These are phyloP conservation scores for Elsinoe fawcettii DNA, from an alignment of 2,329 filamentous ascomycete species.

Conservation along the genomic window DNA sequence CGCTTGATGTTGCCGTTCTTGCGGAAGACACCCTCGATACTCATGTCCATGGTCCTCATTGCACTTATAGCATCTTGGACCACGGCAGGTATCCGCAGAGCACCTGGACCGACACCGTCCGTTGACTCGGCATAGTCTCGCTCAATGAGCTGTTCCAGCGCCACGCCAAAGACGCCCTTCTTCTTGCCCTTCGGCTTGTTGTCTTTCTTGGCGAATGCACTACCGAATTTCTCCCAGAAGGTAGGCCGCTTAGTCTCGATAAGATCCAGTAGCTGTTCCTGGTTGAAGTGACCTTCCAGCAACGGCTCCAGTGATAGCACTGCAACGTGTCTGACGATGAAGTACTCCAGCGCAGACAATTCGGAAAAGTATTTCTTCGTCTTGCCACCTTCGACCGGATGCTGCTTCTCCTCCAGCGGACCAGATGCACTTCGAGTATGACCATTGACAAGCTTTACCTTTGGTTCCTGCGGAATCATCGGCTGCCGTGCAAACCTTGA, in stretches of 20 bases:
- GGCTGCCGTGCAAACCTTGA: constrained; percentile 68
- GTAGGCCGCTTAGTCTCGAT: constrained; percentile 91
- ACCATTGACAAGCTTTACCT: constrained; percentile 60
- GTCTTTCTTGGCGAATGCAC: constrained; percentile 57
- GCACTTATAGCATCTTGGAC: constrained; percentile 91
- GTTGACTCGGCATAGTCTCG: constrained; percentile 96
- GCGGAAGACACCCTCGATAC: constrained; percentile 94
- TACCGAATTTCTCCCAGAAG: constrained; percentile 97
- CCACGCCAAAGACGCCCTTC: constrained; percentile 88
- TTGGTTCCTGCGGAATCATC: constrained; percentile 57
- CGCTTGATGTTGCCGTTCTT: constrained; percentile 99
- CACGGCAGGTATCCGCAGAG: constrained; percentile 82
- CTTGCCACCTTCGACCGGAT: constrained; percentile 31
- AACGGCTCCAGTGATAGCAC: constrained; percentile 92
- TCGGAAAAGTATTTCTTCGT: constrained; percentile 90
- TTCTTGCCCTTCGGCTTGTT: constrained; percentile 71
- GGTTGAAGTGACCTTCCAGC: constrained; percentile 80
- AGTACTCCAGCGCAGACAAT: constrained; percentile 88
- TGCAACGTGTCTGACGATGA: constrained; percentile 91
- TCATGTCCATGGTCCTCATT: constrained; percentile 98
- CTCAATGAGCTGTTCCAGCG: constrained; percentile 80
- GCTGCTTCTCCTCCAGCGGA: constrained; percentile 42
- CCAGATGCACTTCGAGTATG: constrained; percentile 60
- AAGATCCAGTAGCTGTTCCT: constrained; percentile 84
- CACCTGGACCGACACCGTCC: constrained; percentile 86